Evolutionary conservation across 495 filamentous ascomycete genomes (phyloP).

Genomic region (Rhizodiscina lignyota): DNA sequence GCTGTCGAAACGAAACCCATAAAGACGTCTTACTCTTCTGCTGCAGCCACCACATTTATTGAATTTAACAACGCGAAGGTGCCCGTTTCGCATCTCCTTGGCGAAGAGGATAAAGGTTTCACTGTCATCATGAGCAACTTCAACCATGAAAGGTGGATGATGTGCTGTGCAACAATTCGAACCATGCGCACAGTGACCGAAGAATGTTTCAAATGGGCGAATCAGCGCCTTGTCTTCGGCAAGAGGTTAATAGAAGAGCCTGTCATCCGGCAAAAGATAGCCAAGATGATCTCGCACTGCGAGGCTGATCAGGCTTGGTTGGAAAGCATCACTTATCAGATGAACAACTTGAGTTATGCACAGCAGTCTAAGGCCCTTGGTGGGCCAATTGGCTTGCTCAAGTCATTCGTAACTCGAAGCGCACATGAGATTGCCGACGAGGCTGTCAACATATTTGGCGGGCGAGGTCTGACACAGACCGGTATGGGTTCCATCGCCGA

Average conservation of each 20-base stretch:
- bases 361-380: constrained; percentile 61
- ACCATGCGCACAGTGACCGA: constrained; percentile 54
- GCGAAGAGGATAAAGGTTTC: constrained; percentile 76
- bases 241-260: constrained; percentile 72
- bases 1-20: constrained; percentile 59
- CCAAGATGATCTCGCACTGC: constrained; percentile 70
- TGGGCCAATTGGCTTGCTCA: constrained; percentile 71
- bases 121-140: constrained; percentile 45
- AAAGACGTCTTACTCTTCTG: constrained; percentile 71
- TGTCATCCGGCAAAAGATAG: constrained; percentile 75
- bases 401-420: constrained; percentile 57
- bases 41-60: constrained; percentile 66
- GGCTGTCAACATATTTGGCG: constrained; percentile 75
- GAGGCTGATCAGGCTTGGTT: constrained; percentile 79
- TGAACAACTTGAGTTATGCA: constrained; percentile 70
- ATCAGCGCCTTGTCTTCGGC: constrained; percentile 74
- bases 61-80: constrained; percentile 82
- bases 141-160: constrained; percentile 22
- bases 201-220: constrained; percentile 78
- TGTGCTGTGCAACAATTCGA: constrained; percentile 42
- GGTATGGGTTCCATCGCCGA: constrained; percentile 74
- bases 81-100: constrained; percentile 60
- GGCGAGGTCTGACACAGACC: constrained; percentile 60
- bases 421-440: constrained; percentile 73
- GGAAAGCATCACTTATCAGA: constrained; percentile 71